These are phyloP conservation scores for Oxyria digyna DNA, from an alignment of 148 eudicot species.

Conservation along the genomic window DNA sequence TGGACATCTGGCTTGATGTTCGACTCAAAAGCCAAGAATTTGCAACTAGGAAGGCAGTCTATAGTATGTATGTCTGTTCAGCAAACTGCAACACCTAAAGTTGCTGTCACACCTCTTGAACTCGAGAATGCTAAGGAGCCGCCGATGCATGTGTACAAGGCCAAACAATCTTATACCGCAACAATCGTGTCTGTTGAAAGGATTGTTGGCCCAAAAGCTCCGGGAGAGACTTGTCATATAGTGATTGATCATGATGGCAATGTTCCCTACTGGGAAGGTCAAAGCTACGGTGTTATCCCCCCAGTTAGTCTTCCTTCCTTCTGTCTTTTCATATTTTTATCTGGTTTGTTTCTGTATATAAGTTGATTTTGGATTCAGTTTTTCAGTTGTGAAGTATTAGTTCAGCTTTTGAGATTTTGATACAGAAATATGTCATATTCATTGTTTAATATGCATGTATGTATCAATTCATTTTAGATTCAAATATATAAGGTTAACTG, in stretches of 20 bases:
- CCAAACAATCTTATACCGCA: conserved; percentile 70
- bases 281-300: conserved; percentile 87
- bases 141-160: conserved; percentile 65
- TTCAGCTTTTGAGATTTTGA: background rate
- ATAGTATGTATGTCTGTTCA: conserved; percentile 70
- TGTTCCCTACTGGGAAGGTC: conserved; percentile 97
- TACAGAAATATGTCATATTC: background rate
- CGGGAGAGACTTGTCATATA: conserved; percentile 92
- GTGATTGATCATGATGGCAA: conserved; percentile 91
- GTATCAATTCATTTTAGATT: background rate
- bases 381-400: background rate
- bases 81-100: conserved; percentile 52
- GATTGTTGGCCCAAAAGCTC: conserved; percentile 83
- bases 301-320: conserved; percentile 41
- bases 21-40: conserved; percentile 29
- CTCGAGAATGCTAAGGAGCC: conserved; percentile 73
- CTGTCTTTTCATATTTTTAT: background rate
- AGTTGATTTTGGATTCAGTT: background rate
- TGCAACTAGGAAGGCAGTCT: conserved; percentile 27
- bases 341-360: background rate
- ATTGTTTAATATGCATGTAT: background rate
- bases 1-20: conserved; percentile 25
- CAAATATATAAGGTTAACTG: background rate
- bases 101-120: conserved; percentile 47
- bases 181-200: conserved; percentile 90